Percentiles rank a stretch among this genome's conserved stretches.
phyloP scores from a whole-genome alignment of 129 eudicot genomes.

The Tanacetum coccineum region DNA sequence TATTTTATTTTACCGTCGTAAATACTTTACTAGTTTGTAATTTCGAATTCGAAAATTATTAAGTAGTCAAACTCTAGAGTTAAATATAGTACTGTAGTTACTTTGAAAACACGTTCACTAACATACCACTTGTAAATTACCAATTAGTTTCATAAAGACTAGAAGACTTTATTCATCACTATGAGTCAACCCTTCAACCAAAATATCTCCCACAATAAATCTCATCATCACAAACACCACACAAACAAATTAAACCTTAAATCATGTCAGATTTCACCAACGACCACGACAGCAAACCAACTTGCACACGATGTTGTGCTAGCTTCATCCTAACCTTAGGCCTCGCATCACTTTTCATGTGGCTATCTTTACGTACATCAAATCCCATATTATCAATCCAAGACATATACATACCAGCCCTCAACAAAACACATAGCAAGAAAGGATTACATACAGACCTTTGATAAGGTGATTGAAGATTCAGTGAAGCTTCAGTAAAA shows the following conservation, averaged over 20 bases:
- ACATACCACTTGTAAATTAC: too few relatives aligned
- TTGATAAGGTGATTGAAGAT: too few relatives aligned
- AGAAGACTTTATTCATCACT: too few relatives aligned
- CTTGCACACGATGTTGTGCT: constrained; percentile 50
- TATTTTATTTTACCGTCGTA: too few relatives aligned
- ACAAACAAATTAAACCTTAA: background rate
- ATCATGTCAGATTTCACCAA: constrained; percentile 38
- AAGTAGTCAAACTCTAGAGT: too few relatives aligned
- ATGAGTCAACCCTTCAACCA: background rate
- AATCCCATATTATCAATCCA: constrained; percentile 55
- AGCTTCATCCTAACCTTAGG: constrained; percentile 52
- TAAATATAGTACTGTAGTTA: too few relatives aligned
- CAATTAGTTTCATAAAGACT: too few relatives aligned
- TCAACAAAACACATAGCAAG: constrained; percentile 44
- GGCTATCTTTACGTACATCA: constrained; percentile 64
- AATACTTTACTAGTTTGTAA: too few relatives aligned
- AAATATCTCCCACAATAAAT: background rate
- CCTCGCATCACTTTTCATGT: constrained; percentile 54
- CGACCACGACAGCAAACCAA: constrained; percentile 12
- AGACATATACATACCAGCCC: constrained; percentile 58
- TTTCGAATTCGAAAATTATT: too few relatives aligned
- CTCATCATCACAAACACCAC: background rate
- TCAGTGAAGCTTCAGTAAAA: too few relatives aligned
- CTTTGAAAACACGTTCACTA: too few relatives aligned
- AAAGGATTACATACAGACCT: too few relatives aligned